phyloP scores from a whole-genome alignment of 2,329 filamentous ascomycete species.

The Trichophyton simii region DNA sequence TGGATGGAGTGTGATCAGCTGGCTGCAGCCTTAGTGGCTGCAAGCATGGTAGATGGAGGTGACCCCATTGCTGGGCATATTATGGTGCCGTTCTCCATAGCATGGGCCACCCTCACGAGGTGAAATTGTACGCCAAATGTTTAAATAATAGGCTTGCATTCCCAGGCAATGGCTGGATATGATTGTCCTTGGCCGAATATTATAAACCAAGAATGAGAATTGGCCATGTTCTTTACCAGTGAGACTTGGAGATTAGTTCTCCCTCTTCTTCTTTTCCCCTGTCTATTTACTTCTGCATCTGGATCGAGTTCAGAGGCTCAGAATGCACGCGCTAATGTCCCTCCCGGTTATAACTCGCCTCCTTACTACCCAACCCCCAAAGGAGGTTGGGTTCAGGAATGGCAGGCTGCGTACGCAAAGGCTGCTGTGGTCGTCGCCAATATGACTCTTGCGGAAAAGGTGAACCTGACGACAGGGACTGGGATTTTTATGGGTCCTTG shows the following conservation, averaged over 20 bases:
- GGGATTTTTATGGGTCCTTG: slow-evolving; percentile 63
- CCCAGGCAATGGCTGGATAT: too few relatives aligned
- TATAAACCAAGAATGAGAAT: background rate
- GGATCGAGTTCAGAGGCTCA: background rate
- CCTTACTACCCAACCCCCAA: slow-evolving; percentile 63
- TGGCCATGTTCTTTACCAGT: background rate
- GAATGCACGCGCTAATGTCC: background rate
- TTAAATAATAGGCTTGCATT: too few relatives aligned
- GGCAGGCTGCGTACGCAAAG: slow-evolving; percentile 58
- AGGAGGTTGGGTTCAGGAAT: slow-evolving; percentile 57
- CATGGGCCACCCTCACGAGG: background rate
- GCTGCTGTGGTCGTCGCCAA: slow-evolving; percentile 55
- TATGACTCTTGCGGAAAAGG: slow-evolving; percentile 72
- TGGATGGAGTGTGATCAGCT: background rate
- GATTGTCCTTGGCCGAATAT: background rate
- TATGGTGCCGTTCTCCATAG: background rate
- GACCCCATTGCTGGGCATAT: background rate
- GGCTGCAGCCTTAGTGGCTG: background rate
- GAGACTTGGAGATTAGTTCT: background rate
- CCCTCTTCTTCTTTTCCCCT: background rate
- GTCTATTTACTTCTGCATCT: background rate
- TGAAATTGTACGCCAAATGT: background rate
- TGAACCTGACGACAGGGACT: slow-evolving; percentile 60
- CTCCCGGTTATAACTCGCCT: slow-evolving; percentile 19
- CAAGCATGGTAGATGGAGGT: background rate